These are phyloP conservation scores for Mrakia gelida DNA, from an alignment of 768 basidiomycete species.

Conservation along the genomic window DNA sequence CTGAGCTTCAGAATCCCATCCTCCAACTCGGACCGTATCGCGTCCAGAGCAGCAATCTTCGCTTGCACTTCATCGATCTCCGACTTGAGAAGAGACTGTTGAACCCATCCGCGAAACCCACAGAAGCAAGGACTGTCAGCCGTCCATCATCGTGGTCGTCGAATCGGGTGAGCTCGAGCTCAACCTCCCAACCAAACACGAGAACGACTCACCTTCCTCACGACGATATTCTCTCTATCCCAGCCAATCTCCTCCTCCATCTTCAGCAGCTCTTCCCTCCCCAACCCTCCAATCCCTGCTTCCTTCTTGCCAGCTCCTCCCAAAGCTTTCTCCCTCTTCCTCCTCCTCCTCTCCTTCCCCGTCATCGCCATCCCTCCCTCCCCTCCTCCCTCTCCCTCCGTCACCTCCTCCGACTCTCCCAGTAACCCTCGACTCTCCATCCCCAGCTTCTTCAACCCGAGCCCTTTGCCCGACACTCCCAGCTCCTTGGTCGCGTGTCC, in stretches of 20 bases:
- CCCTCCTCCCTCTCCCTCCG: conserved; percentile 42
- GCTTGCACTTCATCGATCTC: conserved; percentile 84
- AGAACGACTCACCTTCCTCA: conserved; percentile 64
- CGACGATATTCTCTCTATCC: conserved; percentile 90
- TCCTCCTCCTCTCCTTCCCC: conserved; percentile 45
- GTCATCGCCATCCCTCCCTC: conserved; percentile 54
- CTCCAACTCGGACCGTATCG: conserved; percentile 72
- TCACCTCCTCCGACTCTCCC: conserved; percentile 49
- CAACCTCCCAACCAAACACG: background rate
- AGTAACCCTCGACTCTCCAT: conserved; percentile 68
- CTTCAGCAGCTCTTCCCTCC: conserved; percentile 74
- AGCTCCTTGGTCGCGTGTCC: conserved; percentile 43
- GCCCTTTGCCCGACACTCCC: conserved; percentile 62
- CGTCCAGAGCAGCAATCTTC: conserved; percentile 82
- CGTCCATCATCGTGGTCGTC: background rate
- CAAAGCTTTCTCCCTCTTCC: conserved; percentile 45
- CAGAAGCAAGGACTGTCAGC: background rate
- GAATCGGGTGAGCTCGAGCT: background rate
- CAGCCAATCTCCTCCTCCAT: conserved; percentile 79
- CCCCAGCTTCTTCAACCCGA: conserved; percentile 75
- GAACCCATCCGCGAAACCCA: background rate
- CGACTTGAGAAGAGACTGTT: conserved; percentile 71
- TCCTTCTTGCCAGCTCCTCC: conserved; percentile 51
- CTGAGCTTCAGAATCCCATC: conserved; percentile 77
- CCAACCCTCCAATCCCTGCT: conserved; percentile 66